These are phyloP conservation scores for Metschnikowia rubicola DNA, from an alignment of 805 yeast genomes.

Conservation along the genomic window DNA sequence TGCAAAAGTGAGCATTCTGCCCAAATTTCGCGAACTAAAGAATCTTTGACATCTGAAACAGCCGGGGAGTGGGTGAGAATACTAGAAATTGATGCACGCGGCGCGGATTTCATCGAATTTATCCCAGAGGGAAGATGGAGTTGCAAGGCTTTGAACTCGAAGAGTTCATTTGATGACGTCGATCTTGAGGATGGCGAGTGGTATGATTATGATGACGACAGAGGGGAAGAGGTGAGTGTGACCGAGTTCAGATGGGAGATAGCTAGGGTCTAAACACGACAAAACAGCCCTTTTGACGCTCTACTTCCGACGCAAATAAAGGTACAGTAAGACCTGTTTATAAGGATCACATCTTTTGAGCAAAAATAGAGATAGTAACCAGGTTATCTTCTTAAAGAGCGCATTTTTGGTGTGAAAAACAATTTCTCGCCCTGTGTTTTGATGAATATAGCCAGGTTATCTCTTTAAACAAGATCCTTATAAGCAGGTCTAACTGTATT, in stretches of 20 bases:
- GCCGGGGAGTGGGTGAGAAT: slow-evolving; percentile 44
- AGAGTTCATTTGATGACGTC: slow-evolving; percentile 55
- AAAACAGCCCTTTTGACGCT: too few species aligned
- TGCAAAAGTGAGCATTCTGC: slow-evolving; percentile 50
- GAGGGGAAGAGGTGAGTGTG: slow-evolving; percentile 74
- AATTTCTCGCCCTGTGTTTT: too few species aligned
- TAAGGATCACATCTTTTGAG: too few species aligned
- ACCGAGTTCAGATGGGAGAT: slow-evolving; percentile 71
- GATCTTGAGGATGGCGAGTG: slow-evolving; percentile 82
- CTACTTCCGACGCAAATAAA: too few species aligned
- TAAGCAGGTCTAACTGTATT: too few species aligned
- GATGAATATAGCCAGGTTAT: too few species aligned
- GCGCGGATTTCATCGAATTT: slow-evolving; percentile 69
- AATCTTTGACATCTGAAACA: slow-evolving; percentile 36
- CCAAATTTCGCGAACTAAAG: slow-evolving; percentile 28
- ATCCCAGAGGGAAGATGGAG: slow-evolving; percentile 61
- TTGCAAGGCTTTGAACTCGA: slow-evolving; percentile 51
- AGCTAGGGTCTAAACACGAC: slow-evolving; percentile 18
- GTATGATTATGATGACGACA: slow-evolving; percentile 92
- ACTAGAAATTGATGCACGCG: slow-evolving; percentile 80
- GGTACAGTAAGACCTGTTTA: too few species aligned
- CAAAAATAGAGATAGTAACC: too few species aligned
- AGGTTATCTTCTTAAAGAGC: too few species aligned
- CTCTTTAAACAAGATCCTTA: too few species aligned
- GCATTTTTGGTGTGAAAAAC: too few species aligned